Evolutionary conservation across 1,284 basidiomycete species (phyloP).

Genomic region (Inonotus obliquus): DNA sequence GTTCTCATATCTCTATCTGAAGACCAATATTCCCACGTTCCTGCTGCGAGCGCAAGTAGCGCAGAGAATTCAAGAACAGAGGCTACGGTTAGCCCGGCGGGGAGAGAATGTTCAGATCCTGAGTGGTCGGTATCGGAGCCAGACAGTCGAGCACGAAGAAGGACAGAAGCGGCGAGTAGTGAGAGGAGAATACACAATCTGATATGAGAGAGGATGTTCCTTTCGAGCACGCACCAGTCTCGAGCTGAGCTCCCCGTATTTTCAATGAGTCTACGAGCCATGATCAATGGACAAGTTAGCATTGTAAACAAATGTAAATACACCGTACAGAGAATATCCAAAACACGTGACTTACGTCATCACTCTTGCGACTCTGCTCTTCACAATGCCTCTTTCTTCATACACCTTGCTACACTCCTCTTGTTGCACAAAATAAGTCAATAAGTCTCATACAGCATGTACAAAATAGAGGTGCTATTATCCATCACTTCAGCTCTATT

Average conservation of each 20-base stretch:
- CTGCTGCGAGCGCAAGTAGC: slow-evolving; percentile 49
- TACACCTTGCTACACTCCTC: no score
- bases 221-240: slow-evolving; percentile 72
- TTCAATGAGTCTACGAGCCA: slow-evolving; percentile 21
- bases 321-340: no score
- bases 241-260: slow-evolving; percentile 47
- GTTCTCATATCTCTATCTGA: slow-evolving; percentile 51
- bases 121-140: slow-evolving; percentile 25
- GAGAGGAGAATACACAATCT: slow-evolving; percentile 61
- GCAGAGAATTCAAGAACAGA: slow-evolving; percentile 37
- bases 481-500: slow-evolving; percentile 31
- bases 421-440: no score
- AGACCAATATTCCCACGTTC: slow-evolving; percentile 58
- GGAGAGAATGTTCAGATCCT: slow-evolving; percentile 13
- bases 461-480: not conserved
- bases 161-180: slow-evolving; percentile 56
- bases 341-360: not conserved
- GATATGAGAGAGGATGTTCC: slow-evolving; percentile 63
- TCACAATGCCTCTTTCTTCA: no score
- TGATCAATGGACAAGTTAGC: no score
- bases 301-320: no score
- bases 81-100: slow-evolving; percentile 27
- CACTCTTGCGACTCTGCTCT: no score
- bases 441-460: not conserved
- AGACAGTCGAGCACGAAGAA: slow-evolving; percentile 56